A percentile compares a stretch with the other conserved stretches of the same genome.
These are phyloP conservation scores for Bisporella sp. DNA, from an alignment of 2,329 filamentous ascomycete genomes.

Conservation along the genomic window DNA sequence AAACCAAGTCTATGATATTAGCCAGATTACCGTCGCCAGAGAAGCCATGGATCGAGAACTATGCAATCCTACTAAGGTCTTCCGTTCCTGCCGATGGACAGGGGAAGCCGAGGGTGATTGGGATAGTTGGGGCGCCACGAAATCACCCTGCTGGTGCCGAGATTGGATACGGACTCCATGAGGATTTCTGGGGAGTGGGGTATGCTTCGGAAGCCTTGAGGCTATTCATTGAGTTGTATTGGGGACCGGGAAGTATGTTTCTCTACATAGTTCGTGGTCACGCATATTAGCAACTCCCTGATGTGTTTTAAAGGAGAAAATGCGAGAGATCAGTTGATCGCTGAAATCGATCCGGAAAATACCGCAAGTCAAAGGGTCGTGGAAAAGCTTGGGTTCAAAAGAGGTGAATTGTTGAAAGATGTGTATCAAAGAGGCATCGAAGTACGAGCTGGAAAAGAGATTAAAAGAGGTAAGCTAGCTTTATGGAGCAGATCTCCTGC, in stretches of 20 bases:
- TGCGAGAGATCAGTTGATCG: constrained; percentile 5
- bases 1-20: constrained; percentile 6
- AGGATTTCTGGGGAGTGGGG: constrained; percentile 9
- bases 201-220: constrained; percentile 14
- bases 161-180: constrained; percentile 14
- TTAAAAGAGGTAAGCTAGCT: too few species aligned
- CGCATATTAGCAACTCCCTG: not conserved
- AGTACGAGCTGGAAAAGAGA: not conserved
- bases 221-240: constrained; percentile 9
- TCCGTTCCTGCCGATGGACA: not conserved
- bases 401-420: constrained; percentile 8
- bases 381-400: constrained; percentile 16
- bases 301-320: constrained; percentile 1
- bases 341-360: constrained; percentile 15
- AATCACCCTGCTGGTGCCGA: constrained; percentile 10
- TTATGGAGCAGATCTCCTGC: too few species aligned
- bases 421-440: not conserved
- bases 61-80: constrained; percentile 15
- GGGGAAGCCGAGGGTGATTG: constrained; percentile 9
- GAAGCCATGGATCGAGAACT: constrained; percentile 14
- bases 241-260: constrained; percentile 3
- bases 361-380: constrained; percentile 15
- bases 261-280: not conserved
- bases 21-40: constrained; percentile 3
- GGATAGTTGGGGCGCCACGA: constrained; percentile 8